Evolutionary conservation across 345 rosid species (phyloP), one percentile per base, ranked within the genome.

Genomic region (Camelina laxa): DNA sequence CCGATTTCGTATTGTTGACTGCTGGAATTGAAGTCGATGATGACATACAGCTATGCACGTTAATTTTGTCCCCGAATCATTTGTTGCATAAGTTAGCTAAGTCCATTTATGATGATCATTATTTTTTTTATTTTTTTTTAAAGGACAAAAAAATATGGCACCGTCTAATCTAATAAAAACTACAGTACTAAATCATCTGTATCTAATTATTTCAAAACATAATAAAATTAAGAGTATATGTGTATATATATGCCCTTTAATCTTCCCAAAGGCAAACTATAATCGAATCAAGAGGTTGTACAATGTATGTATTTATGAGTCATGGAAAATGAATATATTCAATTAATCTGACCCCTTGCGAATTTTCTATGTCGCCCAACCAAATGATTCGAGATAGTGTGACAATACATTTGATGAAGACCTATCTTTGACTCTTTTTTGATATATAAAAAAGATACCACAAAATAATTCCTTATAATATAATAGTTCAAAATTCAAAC

Each of bases 31-130:
- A 33, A 33, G 36, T 75, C 17, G 58, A 35, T 47, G 75, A 35
- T 47, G 75, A 35, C 45, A 76, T 47, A 70, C 75, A 76, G 71
- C 80, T 76, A 76, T 35, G 47, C 75, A 76, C 65, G 75, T 76
- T 70, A 63, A 15, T 17, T 20, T 44, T 63, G 70, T 47, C 71
- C 44, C 66, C 70, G 54, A 76, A 76, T 76, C 57, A 70, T 70
- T 70, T 35, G 72, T 21, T 56, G 75, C 65, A 70, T 9, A 70
- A 70, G 71, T 62, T 76, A 76, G 80, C 22, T 76, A 57, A 24
- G 67, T 56, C 39, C 75, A 76, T 70, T 70, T 47, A 76, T 70
- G 79, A 75, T 57, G 15, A 61, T 70, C 35, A 55, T 36, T 9
- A 36, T 62, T 44, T 14, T 51, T 27, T 0, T 5, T 0, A 16